These are phyloP conservation scores for Candida railenensis DNA, from an alignment of 805 yeast species.

Conservation along the genomic window DNA sequence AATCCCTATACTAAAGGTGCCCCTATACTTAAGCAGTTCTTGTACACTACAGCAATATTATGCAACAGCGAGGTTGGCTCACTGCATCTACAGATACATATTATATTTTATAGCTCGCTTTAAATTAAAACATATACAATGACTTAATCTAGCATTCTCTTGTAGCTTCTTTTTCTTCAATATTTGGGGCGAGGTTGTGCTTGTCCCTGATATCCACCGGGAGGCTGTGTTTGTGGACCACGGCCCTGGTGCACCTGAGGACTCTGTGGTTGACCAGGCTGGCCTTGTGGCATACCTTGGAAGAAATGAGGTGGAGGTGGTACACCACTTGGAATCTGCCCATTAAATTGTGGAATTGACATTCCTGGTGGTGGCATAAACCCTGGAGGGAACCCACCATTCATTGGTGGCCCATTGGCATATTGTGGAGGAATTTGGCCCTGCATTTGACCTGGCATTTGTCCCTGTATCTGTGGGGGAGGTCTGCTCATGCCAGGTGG, in stretches of 20 bases:
- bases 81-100: no score
- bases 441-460: constrained; percentile 6
- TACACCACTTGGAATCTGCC: constrained; percentile 4
- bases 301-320: constrained; percentile 9
- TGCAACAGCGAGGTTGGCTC: no score
- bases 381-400: constrained; percentile 38
- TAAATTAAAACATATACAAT: no score
- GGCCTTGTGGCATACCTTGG: constrained; percentile 11
- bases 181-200: no score
- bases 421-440: constrained; percentile 10
- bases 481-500: constrained; percentile 7
- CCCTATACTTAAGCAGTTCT: no score
- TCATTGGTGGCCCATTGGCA: constrained; percentile 21
- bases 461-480: constrained; percentile 9
- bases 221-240: constrained; percentile 6
- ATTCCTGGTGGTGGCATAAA: constrained; percentile 16
- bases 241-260: constrained; percentile 15
- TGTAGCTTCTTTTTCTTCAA: no score
- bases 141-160: no score
- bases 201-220: constrained; percentile 2
- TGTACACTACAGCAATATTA: no score
- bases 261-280: constrained; percentile 12
- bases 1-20: neutral
- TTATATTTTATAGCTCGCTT: no score
- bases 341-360: constrained; percentile 18